Percentiles rank a stretch among this genome's conserved stretches.
Conservation (phyloP, 169 alveolate genomes). For the Plasmodium yoelii region DNA sequence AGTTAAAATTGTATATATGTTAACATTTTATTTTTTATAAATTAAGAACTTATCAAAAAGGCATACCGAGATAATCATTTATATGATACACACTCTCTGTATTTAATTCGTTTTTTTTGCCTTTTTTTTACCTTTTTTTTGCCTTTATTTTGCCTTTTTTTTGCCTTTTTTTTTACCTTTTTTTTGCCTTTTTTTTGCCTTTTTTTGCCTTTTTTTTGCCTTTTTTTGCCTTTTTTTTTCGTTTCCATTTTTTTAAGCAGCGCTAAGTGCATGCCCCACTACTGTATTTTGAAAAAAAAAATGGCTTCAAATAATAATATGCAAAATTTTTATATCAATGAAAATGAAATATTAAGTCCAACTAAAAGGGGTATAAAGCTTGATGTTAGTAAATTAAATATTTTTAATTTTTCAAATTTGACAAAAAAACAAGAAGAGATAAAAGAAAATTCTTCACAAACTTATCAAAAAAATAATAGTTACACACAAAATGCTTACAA, state of each 20-base stretch:
- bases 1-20: too few species aligned
- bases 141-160: too few species aligned
- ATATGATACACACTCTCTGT: not conserved
- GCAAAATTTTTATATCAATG: conserved; percentile 42
- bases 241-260: not conserved
- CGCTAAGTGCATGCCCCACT: too few species aligned
- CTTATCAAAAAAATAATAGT: not conserved
- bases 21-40: too few species aligned
- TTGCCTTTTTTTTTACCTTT: too few species aligned
- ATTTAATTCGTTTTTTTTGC: not conserved
- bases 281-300: not conserved
- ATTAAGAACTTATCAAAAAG: too few species aligned
- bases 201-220: too few species aligned
- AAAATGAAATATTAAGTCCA: conserved; percentile 62
- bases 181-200: too few species aligned
- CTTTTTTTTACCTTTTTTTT: not conserved
- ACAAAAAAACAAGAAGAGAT: conserved; percentile 8
- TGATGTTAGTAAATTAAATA: conserved; percentile 58
- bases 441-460: not conserved
- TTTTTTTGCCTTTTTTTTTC: not conserved
- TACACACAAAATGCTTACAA: conserved; percentile 1
- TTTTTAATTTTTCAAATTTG: conserved; percentile 16
- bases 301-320: conserved; percentile 18
- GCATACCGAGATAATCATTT: not conserved
- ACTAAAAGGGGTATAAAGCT: conserved; percentile 65